Percentiles rank a stretch among this genome's conserved stretches.
These are phyloP conservation scores for Trichosporon ovoides DNA, from an alignment of 1,284 basidiomycete genomes.

Conservation along the genomic window DNA sequence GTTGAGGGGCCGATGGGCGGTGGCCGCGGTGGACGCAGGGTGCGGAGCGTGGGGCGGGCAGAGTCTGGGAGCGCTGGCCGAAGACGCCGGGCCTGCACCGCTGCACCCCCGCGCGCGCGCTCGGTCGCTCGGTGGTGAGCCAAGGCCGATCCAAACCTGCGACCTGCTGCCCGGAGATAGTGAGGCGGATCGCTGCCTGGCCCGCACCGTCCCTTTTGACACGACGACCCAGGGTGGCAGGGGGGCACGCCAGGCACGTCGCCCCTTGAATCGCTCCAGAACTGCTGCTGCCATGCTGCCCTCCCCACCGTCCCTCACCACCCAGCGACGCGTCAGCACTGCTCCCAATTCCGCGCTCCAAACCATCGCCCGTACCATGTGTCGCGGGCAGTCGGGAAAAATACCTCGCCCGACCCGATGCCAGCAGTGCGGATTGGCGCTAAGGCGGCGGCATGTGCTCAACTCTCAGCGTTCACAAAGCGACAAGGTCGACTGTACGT, in stretches of 20 bases:
- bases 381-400: slow-evolving; percentile 2
- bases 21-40: neutral
- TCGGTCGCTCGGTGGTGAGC: too few species aligned
- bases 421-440: neutral
- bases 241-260: neutral
- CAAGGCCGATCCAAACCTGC: neutral
- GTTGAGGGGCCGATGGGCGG: neutral
- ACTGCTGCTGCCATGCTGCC: neutral
- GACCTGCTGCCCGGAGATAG: neutral
- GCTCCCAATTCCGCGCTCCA: neutral
- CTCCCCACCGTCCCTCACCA: neutral
- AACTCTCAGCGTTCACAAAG: neutral
- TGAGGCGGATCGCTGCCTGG: neutral
- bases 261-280: slow-evolving; percentile 3
- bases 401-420: slow-evolving; percentile 3
- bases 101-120: too few species aligned
- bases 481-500: neutral
- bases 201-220: neutral
- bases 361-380: neutral
- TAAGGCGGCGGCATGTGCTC: slow-evolving; percentile 1
- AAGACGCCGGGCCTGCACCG: too few species aligned
- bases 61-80: neutral
- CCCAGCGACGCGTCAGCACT: neutral
- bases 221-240: neutral
- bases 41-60: neutral